Evolutionary conservation across 306 rosid genomes (phyloP).

Genomic region (Citrullus colocynthis): DNA sequence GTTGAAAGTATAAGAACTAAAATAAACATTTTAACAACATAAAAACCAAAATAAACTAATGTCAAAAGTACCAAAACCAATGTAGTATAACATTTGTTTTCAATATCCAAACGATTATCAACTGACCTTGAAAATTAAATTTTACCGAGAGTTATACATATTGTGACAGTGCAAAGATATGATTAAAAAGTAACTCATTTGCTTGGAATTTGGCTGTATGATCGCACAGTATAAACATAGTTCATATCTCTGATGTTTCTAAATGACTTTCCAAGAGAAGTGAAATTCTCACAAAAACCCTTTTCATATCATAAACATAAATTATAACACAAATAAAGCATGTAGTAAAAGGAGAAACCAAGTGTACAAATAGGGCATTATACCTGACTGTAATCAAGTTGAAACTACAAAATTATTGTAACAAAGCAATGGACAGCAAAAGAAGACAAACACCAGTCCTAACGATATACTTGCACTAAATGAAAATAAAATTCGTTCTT

Average conservation of each 20-base stretch:
- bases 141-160: too few species aligned
- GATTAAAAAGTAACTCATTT: neutral
- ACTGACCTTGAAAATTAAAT: too few species aligned
- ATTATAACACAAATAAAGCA: neutral
- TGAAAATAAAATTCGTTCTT: neutral
- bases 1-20: too few species aligned
- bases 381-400: neutral
- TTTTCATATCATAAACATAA: neutral
- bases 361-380: neutral
- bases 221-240: neutral
- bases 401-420: slow-evolving; percentile 2
- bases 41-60: too few species aligned
- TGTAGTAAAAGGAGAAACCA: neutral
- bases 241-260: neutral
- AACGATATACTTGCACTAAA: neutral
- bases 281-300: neutral
- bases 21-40: too few species aligned
- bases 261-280: neutral
- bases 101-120: too few species aligned
- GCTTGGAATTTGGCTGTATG: neutral
- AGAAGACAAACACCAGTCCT: neutral
- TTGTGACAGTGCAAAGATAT: neutral
- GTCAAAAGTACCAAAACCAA: too few species aligned
- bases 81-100: too few species aligned
- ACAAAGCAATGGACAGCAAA: neutral